Evolutionary conservation across 352 stramenopile species (phyloP), one percentile per base, ranked within the genome.

Genomic region (Phytophthora capsici): DNA sequence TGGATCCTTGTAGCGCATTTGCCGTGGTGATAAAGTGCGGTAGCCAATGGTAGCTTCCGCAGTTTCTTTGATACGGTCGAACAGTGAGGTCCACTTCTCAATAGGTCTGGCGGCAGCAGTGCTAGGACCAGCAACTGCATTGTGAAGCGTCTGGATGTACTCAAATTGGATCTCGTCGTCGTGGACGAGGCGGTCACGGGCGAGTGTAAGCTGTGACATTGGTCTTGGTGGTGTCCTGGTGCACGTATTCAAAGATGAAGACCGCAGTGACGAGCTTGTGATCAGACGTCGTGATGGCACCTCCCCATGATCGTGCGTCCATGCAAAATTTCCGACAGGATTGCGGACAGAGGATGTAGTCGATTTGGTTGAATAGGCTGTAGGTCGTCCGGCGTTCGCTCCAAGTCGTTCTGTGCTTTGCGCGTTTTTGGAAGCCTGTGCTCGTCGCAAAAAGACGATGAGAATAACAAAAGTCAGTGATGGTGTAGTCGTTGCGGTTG

Each of bases 401-500:
- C 49, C 49, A 56, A 17, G 49, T 45, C 0, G 49, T 56, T 4
- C 22, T 44, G 30, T 56, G 9, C 0, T 2, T 23, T 2, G 30
- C 49, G 9, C 17, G 20, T 14, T 56, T 56, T 16, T 20, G 8
- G 17, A 32, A 45, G 8, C 3, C 22, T 23, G 49, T 56, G 20
- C 34, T 56, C 19, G 19, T 45, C 0, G 34, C 30, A 45, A 56
- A 56, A 0, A 56, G 20, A 26, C 19, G 6, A 10, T 34, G 10
- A 13, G 34, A 2, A 9, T 32, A 17, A 45, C 48, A 56, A 38
- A 45, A 56, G 8, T 14, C 8, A 25, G 48, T 9, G 32, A 56
- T 17, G 13, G 19, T 30, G 10, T 56, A 30, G 1, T 20, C 48
- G 34, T 56, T 56, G 19, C 48, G 48, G 48, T 56, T 56, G 17